Evolutionary conservation across 345 rosid genomes (phyloP).

Genomic region (Salix dunnii): DNA sequence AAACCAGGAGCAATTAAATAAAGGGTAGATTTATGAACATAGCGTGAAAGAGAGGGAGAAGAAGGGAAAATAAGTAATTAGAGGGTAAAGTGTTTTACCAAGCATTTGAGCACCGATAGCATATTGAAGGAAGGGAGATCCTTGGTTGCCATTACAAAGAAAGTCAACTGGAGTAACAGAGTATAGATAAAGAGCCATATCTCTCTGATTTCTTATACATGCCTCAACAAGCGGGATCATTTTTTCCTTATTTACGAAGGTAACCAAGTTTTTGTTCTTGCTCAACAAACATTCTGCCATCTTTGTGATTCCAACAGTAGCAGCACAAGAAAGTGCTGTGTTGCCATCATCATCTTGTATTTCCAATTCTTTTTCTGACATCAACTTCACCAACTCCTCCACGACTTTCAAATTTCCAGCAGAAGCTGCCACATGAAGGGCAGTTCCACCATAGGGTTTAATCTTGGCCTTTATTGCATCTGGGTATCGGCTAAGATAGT

Average conservation of each 20-base stretch:
- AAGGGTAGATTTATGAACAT: too few relatives aligned
- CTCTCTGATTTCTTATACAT: neutral
- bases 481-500: neutral
- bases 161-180: neutral
- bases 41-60: too few relatives aligned
- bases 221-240: neutral
- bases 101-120: neutral
- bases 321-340: neutral
- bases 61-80: too few relatives aligned
- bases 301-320: neutral
- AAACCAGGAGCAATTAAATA: too few relatives aligned
- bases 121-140: neutral
- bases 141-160: neutral
- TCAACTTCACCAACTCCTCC: neutral
- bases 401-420: neutral
- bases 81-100: neutral
- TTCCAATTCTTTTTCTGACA: neutral
- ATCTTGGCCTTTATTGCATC: neutral
- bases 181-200: neutral
- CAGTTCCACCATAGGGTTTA: neutral
- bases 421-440: neutral
- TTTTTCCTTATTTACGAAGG: neutral
- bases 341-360: neutral
- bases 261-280: neutral
- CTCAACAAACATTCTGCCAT: neutral